Base-by-base conservation (phyloP, 2,329 filamentous ascomycete genomes). In the Colletotrichum chrysophilum region DNA sequence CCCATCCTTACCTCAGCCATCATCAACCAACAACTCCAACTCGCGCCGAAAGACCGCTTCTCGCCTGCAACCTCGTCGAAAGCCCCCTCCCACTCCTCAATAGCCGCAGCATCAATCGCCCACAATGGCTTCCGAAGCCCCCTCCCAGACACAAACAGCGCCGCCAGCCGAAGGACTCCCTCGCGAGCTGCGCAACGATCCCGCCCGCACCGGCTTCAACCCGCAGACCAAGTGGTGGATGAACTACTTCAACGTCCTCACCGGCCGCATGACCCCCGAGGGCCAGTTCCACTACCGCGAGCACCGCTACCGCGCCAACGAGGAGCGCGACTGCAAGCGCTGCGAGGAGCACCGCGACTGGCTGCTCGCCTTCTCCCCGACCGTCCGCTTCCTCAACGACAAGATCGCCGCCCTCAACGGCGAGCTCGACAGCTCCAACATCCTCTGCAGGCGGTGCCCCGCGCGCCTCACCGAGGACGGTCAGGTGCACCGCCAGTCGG, bases 311-410 rank as follows among this genome's bases (percentile, higher is more conserved):
- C 88, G 90, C 71, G 89, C 92, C 73, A 93, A 96, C 85, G 95
- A 97, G 86, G 91, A 90, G 77, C 87, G 89, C 34, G 96, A 98
- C 89, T 96, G 94, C 89, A 90, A 89, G 81, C 92, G 92, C 70
- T 98, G 95, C 88, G 95, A 98, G 82, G 87, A 93, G 58, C 91
- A 95, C 85, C 93, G 95, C 73, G 94, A 97, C 84, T 98, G 94
- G 88, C 91, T 97, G 43, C 92, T 98, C 80, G 87, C 92, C 82
- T 94, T 96, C 88, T 96, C 94, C 71, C 97, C 97, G 32, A 92
- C 95, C 72, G 93, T 99, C 75, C 93, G 94, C 76, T 99, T 98
- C 89, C 88, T 99, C 86, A 92, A 92, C 71, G 92, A 97, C 78
- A 95, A 96, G 84, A 94, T 98, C 80, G 88, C 87, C 73, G 92